A percentile compares a stretch with the other conserved stretches of the same genome.
These are phyloP conservation scores for Chenopodium quinoa DNA, from an alignment of 148 eudicot genomes.

Conservation along the genomic window DNA sequence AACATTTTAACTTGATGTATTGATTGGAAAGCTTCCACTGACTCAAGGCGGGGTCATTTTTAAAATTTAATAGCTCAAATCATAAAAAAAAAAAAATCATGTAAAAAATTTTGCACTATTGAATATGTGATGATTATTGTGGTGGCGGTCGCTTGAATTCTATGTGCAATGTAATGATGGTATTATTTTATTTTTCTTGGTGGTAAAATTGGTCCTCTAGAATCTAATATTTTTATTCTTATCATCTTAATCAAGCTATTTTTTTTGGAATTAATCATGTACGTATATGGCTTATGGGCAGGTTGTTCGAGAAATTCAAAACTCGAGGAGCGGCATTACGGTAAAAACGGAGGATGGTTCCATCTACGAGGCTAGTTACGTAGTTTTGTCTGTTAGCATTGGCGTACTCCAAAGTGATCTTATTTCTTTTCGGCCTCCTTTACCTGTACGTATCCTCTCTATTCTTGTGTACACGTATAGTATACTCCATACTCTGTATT, in stretches of 20 bases:
- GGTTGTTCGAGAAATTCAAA: slow-evolving; percentile 80
- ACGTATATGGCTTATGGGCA: slow-evolving; percentile 34
- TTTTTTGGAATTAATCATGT: background rate
- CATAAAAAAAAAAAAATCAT: background rate
- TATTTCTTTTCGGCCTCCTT: slow-evolving; percentile 68
- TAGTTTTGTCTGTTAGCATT: slow-evolving; percentile 77
- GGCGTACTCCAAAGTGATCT: slow-evolving; percentile 92
- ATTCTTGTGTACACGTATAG: background rate
- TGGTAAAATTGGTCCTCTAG: background rate
- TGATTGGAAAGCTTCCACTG: slow-evolving; percentile 18
- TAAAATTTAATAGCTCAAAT: background rate
- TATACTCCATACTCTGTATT: background rate
- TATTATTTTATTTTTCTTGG: background rate
- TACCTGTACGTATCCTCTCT: slow-evolving; percentile 57
- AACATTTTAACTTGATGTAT: background rate
- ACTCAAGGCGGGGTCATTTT: slow-evolving; percentile 8
- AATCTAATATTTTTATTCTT: background rate
- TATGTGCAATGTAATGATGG: background rate
- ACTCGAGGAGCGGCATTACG: slow-evolving; percentile 66
- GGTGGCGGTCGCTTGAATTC: background rate
- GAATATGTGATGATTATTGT: slow-evolving; percentile 11
- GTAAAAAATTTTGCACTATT: slow-evolving; percentile 3
- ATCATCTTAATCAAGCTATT: background rate
- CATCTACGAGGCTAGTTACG: slow-evolving; percentile 70
- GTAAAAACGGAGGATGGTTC: slow-evolving; percentile 79